Percentiles rank a stretch among this genome's conserved stretches.
phyloP scores from a whole-genome alignment of 2,329 filamentous ascomycete genomes.

The Monosporascus cannonballus region DNA sequence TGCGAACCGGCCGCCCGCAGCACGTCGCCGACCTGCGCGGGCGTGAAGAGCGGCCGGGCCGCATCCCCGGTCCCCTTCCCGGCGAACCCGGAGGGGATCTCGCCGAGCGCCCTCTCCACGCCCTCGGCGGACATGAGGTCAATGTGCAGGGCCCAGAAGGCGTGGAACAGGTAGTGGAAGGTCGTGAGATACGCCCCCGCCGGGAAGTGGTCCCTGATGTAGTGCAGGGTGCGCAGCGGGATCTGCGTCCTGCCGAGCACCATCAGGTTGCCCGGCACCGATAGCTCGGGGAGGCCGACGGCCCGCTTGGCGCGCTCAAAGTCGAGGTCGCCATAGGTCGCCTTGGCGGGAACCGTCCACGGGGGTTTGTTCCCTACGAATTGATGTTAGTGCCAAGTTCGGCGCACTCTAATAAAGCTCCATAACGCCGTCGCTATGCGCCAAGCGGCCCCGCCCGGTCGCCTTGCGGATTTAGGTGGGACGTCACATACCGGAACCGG shows the following conservation, averaged over 20 bases:
- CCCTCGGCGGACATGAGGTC: conserved; percentile 12
- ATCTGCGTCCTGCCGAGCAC: conserved; percentile 37
- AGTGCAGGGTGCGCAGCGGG: conserved; percentile 60
- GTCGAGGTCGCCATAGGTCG: conserved; percentile 44
- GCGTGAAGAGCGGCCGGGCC: conserved; percentile 36
- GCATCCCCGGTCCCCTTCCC: conserved; percentile 6
- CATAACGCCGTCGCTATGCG: too few relatives aligned
- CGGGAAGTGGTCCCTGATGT: conserved; percentile 55
- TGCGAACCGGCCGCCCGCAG: conserved; percentile 43
- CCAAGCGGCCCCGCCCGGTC: background rate
- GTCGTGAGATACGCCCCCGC: conserved; percentile 42
- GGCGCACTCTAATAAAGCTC: too few relatives aligned
- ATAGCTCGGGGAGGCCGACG: conserved; percentile 30
- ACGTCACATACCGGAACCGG: conserved; percentile 41
- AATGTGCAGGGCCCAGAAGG: conserved; percentile 46
- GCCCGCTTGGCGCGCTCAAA: conserved; percentile 31
- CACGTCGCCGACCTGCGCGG: conserved; percentile 48
- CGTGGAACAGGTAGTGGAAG: conserved; percentile 49
- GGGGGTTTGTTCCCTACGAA: conserved; percentile 63
- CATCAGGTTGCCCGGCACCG: conserved; percentile 38
- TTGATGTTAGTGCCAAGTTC: too few relatives aligned
- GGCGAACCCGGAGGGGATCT: conserved; percentile 6
- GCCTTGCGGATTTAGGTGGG: too few relatives aligned
- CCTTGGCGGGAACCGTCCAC: conserved; percentile 65
- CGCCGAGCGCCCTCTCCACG: conserved; percentile 11